These are phyloP conservation scores for Xylariaceae sp. DNA, from an alignment of 2,329 filamentous ascomycete genomes.

Conservation along the genomic window DNA sequence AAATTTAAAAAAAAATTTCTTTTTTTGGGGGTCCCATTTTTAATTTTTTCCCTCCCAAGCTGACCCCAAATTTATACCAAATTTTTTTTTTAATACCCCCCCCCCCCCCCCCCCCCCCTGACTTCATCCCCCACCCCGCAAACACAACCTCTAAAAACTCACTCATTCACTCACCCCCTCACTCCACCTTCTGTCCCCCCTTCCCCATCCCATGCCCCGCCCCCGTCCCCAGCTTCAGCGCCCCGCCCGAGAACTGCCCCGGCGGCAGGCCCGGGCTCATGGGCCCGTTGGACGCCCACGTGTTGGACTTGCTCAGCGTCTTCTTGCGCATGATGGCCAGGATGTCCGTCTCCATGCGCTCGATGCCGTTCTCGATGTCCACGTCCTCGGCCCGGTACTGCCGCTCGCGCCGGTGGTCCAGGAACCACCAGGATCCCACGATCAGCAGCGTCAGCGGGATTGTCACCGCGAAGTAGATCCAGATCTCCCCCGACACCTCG, in stretches of 20 bases:
- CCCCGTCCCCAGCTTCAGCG: background rate
- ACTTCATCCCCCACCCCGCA: no score
- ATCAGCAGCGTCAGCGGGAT: conserved; percentile 53
- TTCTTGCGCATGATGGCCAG: conserved; percentile 51
- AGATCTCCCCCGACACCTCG: conserved; percentile 48
- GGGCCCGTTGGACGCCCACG: conserved; percentile 39
- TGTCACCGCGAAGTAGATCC: conserved; percentile 61
- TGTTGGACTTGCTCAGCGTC: conserved; percentile 52
- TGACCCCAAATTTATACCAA: no score
- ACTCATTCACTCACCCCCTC: background rate
- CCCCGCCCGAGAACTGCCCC: no score
- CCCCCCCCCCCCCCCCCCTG: no score
- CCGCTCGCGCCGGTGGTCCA: conserved; percentile 47
- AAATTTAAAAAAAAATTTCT: no score
- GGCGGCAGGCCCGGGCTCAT: background rate
- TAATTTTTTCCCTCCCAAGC: no score
- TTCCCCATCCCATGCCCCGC: conserved; percentile 4
- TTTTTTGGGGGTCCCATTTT: no score
- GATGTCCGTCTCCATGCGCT: conserved; percentile 53
- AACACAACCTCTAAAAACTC: background rate
- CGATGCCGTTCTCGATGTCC: conserved; percentile 51
- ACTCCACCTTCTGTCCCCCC: background rate
- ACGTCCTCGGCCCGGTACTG: conserved; percentile 45
- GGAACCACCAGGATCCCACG: conserved; percentile 50
- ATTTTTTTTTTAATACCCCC: no score